Conservation (phyloP, 208 protist species). For the Leishmania martiniquensis region DNA sequence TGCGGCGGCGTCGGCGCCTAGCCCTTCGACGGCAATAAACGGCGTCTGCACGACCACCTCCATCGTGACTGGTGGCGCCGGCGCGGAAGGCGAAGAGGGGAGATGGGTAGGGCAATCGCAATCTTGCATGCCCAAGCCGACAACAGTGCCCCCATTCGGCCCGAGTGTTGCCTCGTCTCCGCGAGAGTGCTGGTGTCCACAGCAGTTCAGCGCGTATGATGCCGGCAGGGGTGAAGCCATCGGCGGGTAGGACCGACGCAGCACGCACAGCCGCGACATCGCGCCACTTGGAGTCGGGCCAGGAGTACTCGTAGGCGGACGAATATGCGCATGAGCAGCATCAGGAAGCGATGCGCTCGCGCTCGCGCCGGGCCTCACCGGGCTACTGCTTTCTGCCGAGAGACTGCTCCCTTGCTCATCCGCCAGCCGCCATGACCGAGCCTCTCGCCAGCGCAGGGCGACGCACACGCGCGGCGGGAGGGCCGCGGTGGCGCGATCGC, state of each 20-base stretch:
- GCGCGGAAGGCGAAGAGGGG: background rate
- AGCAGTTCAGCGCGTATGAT: background rate
- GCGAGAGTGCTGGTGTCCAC: background rate
- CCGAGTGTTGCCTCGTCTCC: background rate
- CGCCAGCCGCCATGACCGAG: slow-evolving; percentile 6
- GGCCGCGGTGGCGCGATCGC: background rate
- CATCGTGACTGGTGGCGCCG: background rate
- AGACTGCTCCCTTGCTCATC: background rate
- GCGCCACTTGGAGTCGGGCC: background rate
- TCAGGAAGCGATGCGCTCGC: background rate
- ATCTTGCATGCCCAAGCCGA: slow-evolving; percentile 2
- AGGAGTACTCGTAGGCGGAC: background rate
- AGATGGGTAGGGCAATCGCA: background rate
- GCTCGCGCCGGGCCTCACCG: no score
- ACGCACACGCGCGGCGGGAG: slow-evolving; percentile 21
- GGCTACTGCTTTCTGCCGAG: background rate
- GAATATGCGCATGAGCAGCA: background rate
- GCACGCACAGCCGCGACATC: slow-evolving; percentile 23
- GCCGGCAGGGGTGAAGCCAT: background rate
- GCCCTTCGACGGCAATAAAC: slow-evolving; percentile 22
- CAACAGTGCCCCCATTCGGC: background rate
- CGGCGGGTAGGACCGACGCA: slow-evolving; percentile 14
- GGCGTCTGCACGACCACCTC: slow-evolving; percentile 19
- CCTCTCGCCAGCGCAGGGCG: slow-evolving; percentile 31
- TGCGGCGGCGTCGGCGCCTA: background rate